Conservation (phyloP, 2,329 filamentous ascomycete genomes). For the Penicillium janthinellum region DNA sequence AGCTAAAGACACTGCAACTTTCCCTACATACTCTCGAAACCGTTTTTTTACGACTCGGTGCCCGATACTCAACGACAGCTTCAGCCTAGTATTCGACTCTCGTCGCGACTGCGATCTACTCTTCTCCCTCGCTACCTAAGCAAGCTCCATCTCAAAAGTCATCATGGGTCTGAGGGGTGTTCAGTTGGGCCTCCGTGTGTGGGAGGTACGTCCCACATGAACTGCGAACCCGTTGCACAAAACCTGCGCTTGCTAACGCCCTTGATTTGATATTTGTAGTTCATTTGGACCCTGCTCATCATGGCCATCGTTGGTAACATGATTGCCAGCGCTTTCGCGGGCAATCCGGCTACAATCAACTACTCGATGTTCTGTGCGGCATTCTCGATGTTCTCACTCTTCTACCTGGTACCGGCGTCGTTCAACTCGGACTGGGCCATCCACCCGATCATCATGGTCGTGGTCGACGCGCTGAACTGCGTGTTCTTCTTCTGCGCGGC, state of each 20-base stretch:
- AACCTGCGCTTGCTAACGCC: conserved; percentile 8
- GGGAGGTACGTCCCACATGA: conserved; percentile 32
- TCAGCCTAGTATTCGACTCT: background rate
- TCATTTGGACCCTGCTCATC: conserved; percentile 61
- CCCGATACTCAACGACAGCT: background rate
- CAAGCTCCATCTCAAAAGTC: conserved; percentile 7
- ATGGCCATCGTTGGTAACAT: conserved; percentile 66
- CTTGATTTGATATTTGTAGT: conserved; percentile 41
- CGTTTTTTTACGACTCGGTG: background rate
- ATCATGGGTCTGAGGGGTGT: conserved; percentile 32
- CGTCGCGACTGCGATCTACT: conserved; percentile 2
- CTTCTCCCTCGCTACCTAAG: background rate
- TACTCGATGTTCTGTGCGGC: conserved; percentile 53
- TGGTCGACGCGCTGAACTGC: conserved; percentile 50
- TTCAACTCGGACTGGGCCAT: conserved; percentile 43
- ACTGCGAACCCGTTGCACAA: background rate
- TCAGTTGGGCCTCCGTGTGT: conserved; percentile 35
- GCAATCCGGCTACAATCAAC: conserved; percentile 61
- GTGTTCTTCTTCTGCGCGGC: conserved; percentile 53
- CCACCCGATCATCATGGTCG: conserved; percentile 47
- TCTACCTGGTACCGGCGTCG: conserved; percentile 51
- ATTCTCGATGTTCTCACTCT: conserved; percentile 51
- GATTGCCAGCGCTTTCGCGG: conserved; percentile 54
- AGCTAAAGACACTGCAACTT: conserved; percentile 6
- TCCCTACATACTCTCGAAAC: conserved; percentile 1